A percentile compares a stretch with the other conserved stretches of the same genome.
Conservation (phyloP, 768 basidiomycete species). For the Boletus reticuloceps region DNA sequence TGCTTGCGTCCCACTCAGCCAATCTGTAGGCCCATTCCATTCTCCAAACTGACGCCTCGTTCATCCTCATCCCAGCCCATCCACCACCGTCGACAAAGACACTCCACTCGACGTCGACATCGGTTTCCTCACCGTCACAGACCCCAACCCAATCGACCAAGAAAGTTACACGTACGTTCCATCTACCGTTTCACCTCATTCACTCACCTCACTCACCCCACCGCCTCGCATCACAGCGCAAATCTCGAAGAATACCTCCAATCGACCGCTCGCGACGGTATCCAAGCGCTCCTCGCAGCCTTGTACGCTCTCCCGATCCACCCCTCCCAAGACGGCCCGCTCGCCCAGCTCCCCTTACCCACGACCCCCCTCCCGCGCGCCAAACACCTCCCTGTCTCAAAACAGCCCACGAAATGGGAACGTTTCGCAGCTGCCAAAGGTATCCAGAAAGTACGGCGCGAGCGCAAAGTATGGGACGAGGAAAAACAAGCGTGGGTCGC, state of each 20-base stretch:
- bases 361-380: constrained; percentile 79
- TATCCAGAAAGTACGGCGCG: constrained; percentile 74
- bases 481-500: constrained; percentile 91
- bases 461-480: constrained; percentile 90
- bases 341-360: constrained; percentile 78
- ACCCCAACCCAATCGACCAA: constrained; percentile 82
- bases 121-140: constrained; percentile 81
- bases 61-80: constrained; percentile 46
- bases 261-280: constrained; percentile 74
- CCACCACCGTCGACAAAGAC: constrained; percentile 72
- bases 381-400: constrained; percentile 91
- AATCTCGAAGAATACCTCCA: constrained; percentile 81
- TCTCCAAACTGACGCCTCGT: not conserved
- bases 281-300: constrained; percentile 74
- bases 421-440: constrained; percentile 92
- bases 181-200: not conserved
- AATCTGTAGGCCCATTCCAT: constrained; percentile 54
- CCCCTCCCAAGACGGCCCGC: constrained; percentile 74
- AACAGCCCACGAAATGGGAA: constrained; percentile 96
- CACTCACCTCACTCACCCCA: not conserved
- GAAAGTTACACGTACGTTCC: constrained; percentile 70
- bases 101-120: constrained; percentile 77
- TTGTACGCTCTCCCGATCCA: constrained; percentile 82
- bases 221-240: constrained; percentile 41
- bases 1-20: constrained; percentile 70